These are phyloP conservation scores for Hypoxylon trugodes DNA, from an alignment of 495 filamentous ascomycete species.

Conservation along the genomic window DNA sequence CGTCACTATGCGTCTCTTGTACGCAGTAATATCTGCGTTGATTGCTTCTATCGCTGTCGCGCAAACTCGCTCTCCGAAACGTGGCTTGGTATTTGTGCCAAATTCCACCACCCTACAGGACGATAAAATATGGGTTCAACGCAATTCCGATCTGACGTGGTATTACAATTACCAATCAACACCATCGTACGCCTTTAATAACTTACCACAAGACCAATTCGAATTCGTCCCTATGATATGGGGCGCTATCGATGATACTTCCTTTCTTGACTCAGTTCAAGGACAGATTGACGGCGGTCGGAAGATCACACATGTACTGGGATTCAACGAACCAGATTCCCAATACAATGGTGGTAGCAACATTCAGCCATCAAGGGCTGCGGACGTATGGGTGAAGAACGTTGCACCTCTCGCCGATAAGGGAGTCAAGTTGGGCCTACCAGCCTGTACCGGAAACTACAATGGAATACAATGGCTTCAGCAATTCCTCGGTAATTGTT, in stretches of 20 bases:
- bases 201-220: slow-evolving; percentile 56
- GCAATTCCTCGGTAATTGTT: slow-evolving; percentile 65
- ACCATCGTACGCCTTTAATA: slow-evolving; percentile 60
- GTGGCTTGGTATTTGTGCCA: slow-evolving; percentile 73
- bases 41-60: slow-evolving; percentile 39
- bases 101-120: slow-evolving; percentile 59
- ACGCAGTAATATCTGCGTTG: slow-evolving; percentile 27
- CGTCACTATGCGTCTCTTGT: slow-evolving; percentile 36
- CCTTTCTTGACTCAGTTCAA: slow-evolving; percentile 64
- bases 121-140: slow-evolving; percentile 65
- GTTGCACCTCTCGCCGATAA: slow-evolving; percentile 69
- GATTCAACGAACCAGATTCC: slow-evolving; percentile 80
- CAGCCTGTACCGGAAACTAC: slow-evolving; percentile 64
- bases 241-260: slow-evolving; percentile 63
- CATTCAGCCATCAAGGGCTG: slow-evolving; percentile 65
- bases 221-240: slow-evolving; percentile 86
- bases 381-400: slow-evolving; percentile 69
- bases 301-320: slow-evolving; percentile 71
- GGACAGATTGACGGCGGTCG: slow-evolving; percentile 58
- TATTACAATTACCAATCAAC: slow-evolving; percentile 77
- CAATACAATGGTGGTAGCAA: slow-evolving; percentile 64
- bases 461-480: slow-evolving; percentile 70
- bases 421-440: slow-evolving; percentile 66
- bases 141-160: slow-evolving; percentile 71
- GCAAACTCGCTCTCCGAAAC: slow-evolving; percentile 65